Conservation (phyloP, 228 moss, liverwort and hornwort species). For the Sphagnum fallax region DNA sequence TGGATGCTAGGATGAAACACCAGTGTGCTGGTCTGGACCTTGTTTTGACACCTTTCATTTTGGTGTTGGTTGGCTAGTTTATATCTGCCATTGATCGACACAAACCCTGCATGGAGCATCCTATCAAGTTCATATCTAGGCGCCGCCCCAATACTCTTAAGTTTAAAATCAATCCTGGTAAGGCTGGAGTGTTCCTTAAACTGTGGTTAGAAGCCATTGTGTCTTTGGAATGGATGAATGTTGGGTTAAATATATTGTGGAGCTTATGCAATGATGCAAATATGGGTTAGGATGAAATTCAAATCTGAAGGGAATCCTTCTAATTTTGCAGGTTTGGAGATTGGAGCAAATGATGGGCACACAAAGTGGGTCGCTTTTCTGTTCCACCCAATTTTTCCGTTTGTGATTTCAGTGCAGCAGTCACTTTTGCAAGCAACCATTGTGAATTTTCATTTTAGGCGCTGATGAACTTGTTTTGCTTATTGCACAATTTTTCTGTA, state of each 20-base stretch:
- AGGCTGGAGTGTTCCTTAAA: no score
- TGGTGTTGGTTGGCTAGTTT: conserved; percentile 20
- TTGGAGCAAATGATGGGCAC: conserved; percentile 64
- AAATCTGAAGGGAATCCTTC: no score
- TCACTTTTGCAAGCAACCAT: conserved; percentile 79
- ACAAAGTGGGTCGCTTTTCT: conserved; percentile 85
- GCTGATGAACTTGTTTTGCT: conserved; percentile 10
- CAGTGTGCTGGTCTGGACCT: no score
- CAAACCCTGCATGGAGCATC: conserved; percentile 96
- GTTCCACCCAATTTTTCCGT: conserved; percentile 94
- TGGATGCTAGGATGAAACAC: no score
- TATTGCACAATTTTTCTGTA: no score
- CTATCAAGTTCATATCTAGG: conserved; percentile 94
- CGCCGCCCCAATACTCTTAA: conserved; percentile 81
- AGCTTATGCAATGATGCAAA: no score
- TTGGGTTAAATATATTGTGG: no score
- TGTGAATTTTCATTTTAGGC: conserved; percentile 85
- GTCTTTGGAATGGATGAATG: no score
- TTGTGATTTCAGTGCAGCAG: conserved; percentile 91
- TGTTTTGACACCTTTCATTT: no score
- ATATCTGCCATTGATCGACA: conserved; percentile 93
- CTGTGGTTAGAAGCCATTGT: no score
- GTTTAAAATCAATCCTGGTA: conserved; percentile 94
- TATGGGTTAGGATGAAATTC: no score
- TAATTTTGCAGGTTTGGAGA: conserved; percentile 61